A percentile compares a stretch with the other conserved stretches of the same genome.
phyloP scores from a whole-genome alignment of 768 basidiomycete species.

The Kwoniella mangroviensis region DNA sequence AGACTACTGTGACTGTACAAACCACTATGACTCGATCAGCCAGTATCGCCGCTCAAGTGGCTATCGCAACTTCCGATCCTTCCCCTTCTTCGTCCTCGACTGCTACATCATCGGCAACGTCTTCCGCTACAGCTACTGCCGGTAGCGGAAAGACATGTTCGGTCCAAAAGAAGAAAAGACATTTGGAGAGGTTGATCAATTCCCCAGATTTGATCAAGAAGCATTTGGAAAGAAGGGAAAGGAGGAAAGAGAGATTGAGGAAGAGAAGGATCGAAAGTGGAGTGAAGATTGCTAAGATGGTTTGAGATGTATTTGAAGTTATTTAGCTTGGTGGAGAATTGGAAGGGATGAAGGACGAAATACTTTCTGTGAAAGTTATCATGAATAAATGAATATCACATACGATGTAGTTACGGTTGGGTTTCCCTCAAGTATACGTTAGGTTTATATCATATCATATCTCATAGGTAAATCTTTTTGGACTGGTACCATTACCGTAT shows the following conservation, averaged over 20 bases:
- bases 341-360: too few relatives aligned
- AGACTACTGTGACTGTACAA: slow-evolving; percentile 14
- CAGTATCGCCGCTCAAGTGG: slow-evolving; percentile 3
- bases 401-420: too few relatives aligned
- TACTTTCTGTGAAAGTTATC: neutral
- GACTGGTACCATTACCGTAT: neutral
- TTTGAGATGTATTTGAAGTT: neutral
- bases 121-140: too few relatives aligned
- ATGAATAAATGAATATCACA: too few relatives aligned
- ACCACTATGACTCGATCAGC: slow-evolving; percentile 10
- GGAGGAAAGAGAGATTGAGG: slow-evolving; percentile 21
- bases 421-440: too few relatives aligned
- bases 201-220: slow-evolving; percentile 15
- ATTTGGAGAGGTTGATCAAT: slow-evolving; percentile 11
- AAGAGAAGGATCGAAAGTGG: slow-evolving; percentile 9
- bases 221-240: slow-evolving; percentile 11
- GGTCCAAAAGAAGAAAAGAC: slow-evolving; percentile 4
- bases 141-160: slow-evolving; percentile 4
- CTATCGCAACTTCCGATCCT: slow-evolving; percentile 4
- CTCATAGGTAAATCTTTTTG: neutral
- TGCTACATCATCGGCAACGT: neutral
- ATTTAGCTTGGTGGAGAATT: neutral
- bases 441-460: neutral
- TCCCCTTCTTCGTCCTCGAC: neutral
- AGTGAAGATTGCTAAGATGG: neutral